Conservation (phyloP, 2,329 filamentous ascomycete genomes). For the Aspergillus clavatus region DNA sequence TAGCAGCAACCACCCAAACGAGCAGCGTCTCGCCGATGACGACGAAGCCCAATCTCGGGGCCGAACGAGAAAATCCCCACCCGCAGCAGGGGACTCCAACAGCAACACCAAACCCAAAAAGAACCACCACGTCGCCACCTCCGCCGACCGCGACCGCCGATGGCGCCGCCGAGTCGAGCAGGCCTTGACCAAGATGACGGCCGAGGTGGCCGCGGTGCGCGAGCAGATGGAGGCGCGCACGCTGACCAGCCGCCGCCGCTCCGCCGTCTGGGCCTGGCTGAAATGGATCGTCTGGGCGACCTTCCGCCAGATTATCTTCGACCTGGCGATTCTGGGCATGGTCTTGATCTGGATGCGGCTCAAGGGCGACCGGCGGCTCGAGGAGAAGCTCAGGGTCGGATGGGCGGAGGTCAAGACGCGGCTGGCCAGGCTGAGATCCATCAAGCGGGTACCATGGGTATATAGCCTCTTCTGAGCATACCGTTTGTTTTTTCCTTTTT, state of each 20-base stretch:
- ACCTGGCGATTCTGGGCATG: constrained; percentile 52
- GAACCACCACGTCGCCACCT: constrained; percentile 5
- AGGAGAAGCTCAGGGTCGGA: constrained; percentile 33
- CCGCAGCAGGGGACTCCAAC: not conserved
- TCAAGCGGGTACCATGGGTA: constrained; percentile 19
- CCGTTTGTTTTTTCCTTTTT: constrained; percentile 10
- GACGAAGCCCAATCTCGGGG: constrained; percentile 3
- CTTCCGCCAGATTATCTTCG: constrained; percentile 68
- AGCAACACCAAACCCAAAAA: not conserved
- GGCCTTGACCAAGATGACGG: constrained; percentile 81
- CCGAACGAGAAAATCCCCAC: constrained; percentile 11
- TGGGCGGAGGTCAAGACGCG: constrained; percentile 32
- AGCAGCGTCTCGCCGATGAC: constrained; percentile 2
- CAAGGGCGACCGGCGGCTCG: constrained; percentile 40
- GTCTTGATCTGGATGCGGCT: constrained; percentile 40
- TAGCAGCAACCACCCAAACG: constrained; percentile 1
- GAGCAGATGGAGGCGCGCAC: constrained; percentile 81
- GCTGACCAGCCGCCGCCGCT: constrained; percentile 63
- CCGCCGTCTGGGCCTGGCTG: constrained; percentile 64
- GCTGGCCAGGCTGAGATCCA: constrained; percentile 24
- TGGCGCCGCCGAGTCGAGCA: constrained; percentile 82
- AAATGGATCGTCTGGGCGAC: constrained; percentile 65
- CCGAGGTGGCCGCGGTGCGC: constrained; percentile 83
- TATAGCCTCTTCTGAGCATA: constrained; percentile 22
- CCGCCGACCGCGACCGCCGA: constrained; percentile 43